phyloP scores from a whole-genome alignment of 257 asterid species.

The Plantago major region DNA sequence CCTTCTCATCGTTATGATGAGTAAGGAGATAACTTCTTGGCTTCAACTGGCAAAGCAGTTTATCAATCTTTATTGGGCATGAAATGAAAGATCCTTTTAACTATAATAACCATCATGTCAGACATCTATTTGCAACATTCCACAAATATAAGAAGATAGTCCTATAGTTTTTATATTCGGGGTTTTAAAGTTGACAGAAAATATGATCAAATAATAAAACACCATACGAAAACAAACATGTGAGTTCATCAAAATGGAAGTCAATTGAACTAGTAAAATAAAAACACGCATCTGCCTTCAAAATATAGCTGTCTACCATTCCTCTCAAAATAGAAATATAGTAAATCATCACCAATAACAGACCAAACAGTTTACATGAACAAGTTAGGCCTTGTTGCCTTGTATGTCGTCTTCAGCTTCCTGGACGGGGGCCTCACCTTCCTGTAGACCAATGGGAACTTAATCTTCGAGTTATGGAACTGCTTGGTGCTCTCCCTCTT shows the following conservation, averaged over 20 bases:
- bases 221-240: neutral
- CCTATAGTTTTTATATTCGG: too few species aligned
- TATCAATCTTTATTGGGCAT: too few species aligned
- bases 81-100: too few species aligned
- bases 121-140: too few species aligned
- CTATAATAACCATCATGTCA: too few species aligned
- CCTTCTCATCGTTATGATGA: too few species aligned
- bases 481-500: constrained; percentile 88
- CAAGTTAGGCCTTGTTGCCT: constrained; percentile 65
- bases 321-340: neutral
- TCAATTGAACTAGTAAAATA: neutral
- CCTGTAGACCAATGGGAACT: constrained; percentile 71
- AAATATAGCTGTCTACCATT: neutral
- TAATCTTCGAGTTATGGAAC: constrained; percentile 71
- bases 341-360: neutral
- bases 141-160: too few species aligned
- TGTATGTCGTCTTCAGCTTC: constrained; percentile 69
- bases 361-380: constrained; percentile 35
- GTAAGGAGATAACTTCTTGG: too few species aligned
- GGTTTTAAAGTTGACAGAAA: too few species aligned
- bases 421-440: constrained; percentile 68
- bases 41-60: too few species aligned
- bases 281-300: constrained; percentile 1
- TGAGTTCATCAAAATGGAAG: constrained; percentile 11
- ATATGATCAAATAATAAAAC: too few species aligned